These are phyloP conservation scores for Planoprotostelium fungivorum DNA, from an alignment of 78 protist genomes.

Conservation along the genomic window DNA sequence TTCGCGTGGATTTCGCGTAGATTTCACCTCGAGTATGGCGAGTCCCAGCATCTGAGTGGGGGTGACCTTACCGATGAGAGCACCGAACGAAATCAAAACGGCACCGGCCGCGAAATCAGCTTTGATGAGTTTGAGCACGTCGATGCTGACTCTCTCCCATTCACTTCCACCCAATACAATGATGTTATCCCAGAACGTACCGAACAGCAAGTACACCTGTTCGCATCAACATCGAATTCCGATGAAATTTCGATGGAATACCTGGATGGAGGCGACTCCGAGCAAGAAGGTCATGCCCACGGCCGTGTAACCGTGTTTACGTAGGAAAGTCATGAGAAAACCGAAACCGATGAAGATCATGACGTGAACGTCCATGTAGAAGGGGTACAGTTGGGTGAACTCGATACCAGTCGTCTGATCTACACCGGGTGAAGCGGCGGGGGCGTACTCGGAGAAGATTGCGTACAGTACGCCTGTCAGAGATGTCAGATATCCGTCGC, in stretches of 20 bases:
- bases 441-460: neutral
- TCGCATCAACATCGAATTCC: too few relatives aligned
- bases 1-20: neutral
- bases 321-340: constrained; percentile 84
- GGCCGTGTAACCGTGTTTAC: constrained; percentile 59
- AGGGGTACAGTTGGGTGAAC: constrained; percentile 23
- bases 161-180: neutral
- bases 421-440: neutral
- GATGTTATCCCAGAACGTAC: neutral
- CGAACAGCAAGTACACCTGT: neutral
- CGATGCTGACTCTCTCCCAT: neutral
- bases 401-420: neutral
- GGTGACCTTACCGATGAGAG: constrained; percentile 80
- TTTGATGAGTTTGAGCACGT: neutral
- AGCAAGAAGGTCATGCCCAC: constrained; percentile 74
- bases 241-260: neutral
- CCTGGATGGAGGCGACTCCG: neutral
- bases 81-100: constrained; percentile 91
- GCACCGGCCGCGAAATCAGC: constrained; percentile 77
- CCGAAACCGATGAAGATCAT: constrained; percentile 96
- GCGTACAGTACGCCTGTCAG: neutral
- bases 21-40: constrained; percentile 57
- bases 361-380: constrained; percentile 77
- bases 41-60: constrained; percentile 73
- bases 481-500: too few relatives aligned